These are phyloP conservation scores for Neurospora sp. DNA, from an alignment of 495 filamentous ascomycete genomes.

Conservation along the genomic window DNA sequence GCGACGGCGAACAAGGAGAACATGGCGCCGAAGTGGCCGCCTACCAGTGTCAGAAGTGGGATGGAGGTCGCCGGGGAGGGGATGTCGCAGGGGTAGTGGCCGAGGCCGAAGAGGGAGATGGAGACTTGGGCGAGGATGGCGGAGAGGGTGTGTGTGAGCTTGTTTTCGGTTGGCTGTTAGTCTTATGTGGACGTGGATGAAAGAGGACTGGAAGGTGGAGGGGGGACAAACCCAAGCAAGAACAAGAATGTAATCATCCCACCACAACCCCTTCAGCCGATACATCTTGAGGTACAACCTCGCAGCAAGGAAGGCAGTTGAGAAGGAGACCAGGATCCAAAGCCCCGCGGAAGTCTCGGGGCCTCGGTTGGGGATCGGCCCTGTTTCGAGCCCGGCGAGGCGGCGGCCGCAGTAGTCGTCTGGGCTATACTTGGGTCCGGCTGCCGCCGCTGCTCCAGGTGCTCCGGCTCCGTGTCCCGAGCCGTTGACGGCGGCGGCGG, in stretches of 20 bases:
- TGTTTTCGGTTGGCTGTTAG: background rate
- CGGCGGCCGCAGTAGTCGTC: background rate
- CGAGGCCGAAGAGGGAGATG: constrained; percentile 13
- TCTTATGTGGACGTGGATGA: too few relatives aligned
- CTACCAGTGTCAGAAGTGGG: constrained; percentile 5
- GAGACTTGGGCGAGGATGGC: background rate
- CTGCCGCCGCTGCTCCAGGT: background rate
- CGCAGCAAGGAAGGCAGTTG: constrained; percentile 18
- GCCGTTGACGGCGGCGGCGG: background rate
- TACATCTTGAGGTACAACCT: constrained; percentile 20
- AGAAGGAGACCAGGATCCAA: constrained; percentile 18
- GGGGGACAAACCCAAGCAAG: constrained; percentile 13
- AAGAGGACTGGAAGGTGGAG: too few relatives aligned
- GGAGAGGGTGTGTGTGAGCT: background rate
- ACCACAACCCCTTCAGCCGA: constrained; percentile 22
- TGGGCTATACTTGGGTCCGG: background rate
- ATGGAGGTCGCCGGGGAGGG: background rate
- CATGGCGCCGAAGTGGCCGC: constrained; percentile 7
- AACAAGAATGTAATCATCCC: constrained; percentile 23
- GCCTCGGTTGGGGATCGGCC: constrained; percentile 5
- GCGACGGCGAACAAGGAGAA: constrained; percentile 14
- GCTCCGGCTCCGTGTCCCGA: background rate
- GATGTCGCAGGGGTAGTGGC: constrained; percentile 23
- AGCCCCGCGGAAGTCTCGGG: constrained; percentile 15
- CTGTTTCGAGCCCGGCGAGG: background rate